These are phyloP conservation scores for Byssochlamys sp. DNA, from an alignment of 2,329 filamentous ascomycete species.

Conservation along the genomic window DNA sequence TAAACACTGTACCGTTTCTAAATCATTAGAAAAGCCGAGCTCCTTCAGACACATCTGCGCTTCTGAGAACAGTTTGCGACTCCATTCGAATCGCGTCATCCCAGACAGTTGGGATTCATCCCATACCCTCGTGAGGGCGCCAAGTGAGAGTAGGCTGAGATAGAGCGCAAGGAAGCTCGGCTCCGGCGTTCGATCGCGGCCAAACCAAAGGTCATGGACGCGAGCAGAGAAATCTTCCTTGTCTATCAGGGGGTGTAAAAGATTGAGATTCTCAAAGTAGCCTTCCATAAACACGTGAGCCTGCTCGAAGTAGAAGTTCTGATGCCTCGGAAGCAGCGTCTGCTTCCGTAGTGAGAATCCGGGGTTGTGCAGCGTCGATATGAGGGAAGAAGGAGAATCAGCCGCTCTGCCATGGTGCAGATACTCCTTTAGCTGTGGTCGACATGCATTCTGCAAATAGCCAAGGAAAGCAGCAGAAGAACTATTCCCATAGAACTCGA, in stretches of 20 bases:
- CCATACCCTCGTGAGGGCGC: slow-evolving; percentile 37
- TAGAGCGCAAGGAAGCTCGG: slow-evolving; percentile 41
- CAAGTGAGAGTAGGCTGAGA: slow-evolving; percentile 39
- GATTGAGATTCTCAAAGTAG: slow-evolving; percentile 42
- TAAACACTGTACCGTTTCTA: slow-evolving; percentile 41
- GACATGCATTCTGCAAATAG: slow-evolving; percentile 28
- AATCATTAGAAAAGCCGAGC: slow-evolving; percentile 36
- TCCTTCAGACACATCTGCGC: slow-evolving; percentile 31
- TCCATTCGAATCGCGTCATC: slow-evolving; percentile 38
- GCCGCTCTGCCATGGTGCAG: slow-evolving; percentile 15
- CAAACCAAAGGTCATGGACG: slow-evolving; percentile 38
- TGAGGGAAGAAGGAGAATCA: slow-evolving; percentile 19
- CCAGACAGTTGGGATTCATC: slow-evolving; percentile 37
- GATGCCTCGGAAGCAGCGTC: slow-evolving; percentile 13
- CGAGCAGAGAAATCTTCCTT: slow-evolving; percentile 36
- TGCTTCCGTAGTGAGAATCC: slow-evolving; percentile 30
- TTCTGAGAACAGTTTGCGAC: slow-evolving; percentile 37
- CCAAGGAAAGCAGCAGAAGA: slow-evolving; percentile 39
- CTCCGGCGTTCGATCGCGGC: slow-evolving; percentile 18
- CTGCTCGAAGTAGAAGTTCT: slow-evolving; percentile 36
- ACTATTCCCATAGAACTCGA: slow-evolving; percentile 42
- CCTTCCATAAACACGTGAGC: slow-evolving; percentile 38
- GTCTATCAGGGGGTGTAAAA: slow-evolving; percentile 41
- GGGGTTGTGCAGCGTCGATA: slow-evolving; percentile 40
- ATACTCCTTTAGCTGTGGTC: slow-evolving; percentile 12